phyloP scores from a whole-genome alignment of 352 stramenopile genomes.

The Thraustotheca clavata region DNA sequence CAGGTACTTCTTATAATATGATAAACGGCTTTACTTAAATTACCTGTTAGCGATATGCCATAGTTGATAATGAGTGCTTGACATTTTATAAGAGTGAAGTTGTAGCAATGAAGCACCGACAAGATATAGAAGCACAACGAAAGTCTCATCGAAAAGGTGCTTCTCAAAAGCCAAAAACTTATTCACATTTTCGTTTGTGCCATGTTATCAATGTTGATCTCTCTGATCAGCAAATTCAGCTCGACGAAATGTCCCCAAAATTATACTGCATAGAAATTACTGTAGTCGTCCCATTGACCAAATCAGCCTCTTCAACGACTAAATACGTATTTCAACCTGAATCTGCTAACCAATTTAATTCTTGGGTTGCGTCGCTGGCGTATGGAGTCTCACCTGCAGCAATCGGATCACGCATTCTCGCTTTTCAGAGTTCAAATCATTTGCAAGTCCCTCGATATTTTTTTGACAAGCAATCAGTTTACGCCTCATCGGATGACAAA shows the following conservation, averaged over 20 bases:
- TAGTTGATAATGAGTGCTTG: constrained; percentile 58
- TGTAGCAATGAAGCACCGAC: constrained; percentile 58
- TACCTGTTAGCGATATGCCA: constrained; percentile 71
- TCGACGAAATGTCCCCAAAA: constrained; percentile 70
- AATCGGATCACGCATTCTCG: constrained; percentile 54
- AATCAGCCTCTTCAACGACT: constrained; percentile 36
- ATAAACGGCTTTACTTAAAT: constrained; percentile 38
- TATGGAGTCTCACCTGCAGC: constrained; percentile 56
- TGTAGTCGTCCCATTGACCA: constrained; percentile 29
- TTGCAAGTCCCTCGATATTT: constrained; percentile 35
- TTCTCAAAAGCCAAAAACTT: constrained; percentile 23
- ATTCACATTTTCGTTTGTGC: constrained; percentile 44
- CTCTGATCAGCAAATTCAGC: constrained; percentile 67
- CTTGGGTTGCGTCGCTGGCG: constrained; percentile 56
- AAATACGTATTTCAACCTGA: constrained; percentile 80
- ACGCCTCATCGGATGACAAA: no score
- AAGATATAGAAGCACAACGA: constrained; percentile 46
- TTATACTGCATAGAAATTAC: constrained; percentile 75
- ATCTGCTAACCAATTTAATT: constrained; percentile 61
- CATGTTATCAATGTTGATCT: constrained; percentile 52
- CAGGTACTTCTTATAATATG: background rate
- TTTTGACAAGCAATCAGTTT: background rate
- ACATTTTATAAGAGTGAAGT: constrained; percentile 82
- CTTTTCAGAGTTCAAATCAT: constrained; percentile 45
- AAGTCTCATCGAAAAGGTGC: constrained; percentile 45